These are phyloP conservation scores for Brettanomyces sp. DNA, from an alignment of 805 yeast species.

Conservation along the genomic window DNA sequence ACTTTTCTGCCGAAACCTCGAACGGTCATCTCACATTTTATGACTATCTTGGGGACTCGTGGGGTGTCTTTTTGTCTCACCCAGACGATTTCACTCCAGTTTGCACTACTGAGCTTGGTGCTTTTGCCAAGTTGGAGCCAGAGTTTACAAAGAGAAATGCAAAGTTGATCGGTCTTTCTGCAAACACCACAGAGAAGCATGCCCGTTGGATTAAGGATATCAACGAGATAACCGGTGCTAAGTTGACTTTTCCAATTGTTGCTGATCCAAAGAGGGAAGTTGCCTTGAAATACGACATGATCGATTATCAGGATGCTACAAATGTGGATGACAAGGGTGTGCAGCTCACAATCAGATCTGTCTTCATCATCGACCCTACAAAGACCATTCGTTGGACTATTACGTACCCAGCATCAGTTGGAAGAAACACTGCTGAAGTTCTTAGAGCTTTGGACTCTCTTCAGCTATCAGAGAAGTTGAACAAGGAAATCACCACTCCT, in stretches of 20 bases:
- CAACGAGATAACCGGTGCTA: constrained; percentile 53
- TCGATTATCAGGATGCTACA: constrained; percentile 59
- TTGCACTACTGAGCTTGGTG: constrained; percentile 73
- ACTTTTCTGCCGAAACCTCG: constrained; percentile 56
- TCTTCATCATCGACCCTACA: constrained; percentile 59
- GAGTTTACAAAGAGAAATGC: constrained; percentile 59
- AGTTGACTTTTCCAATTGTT: constrained; percentile 55
- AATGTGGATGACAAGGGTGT: constrained; percentile 57
- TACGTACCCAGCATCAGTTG: constrained; percentile 66
- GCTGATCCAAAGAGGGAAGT: constrained; percentile 57
- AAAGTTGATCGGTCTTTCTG: constrained; percentile 59
- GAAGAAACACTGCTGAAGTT: constrained; percentile 70
- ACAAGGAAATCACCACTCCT: constrained; percentile 55
- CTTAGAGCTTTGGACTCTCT: constrained; percentile 62
- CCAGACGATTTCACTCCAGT: constrained; percentile 78
- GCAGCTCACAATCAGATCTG: constrained; percentile 63
- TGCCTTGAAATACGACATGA: constrained; percentile 58
- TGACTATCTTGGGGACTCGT: constrained; percentile 48
- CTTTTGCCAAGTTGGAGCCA: constrained; percentile 61
- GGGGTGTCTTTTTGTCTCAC: constrained; percentile 65
- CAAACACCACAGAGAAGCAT: constrained; percentile 55
- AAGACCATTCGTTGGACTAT: constrained; percentile 54
- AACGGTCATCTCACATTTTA: constrained; percentile 56
- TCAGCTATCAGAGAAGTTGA: constrained; percentile 46
- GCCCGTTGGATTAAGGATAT: constrained; percentile 64